phyloP scores from a whole-genome alignment of 2,329 filamentous ascomycete genomes.

The Ophiognomonia clavigignenti-juglandacearum region DNA sequence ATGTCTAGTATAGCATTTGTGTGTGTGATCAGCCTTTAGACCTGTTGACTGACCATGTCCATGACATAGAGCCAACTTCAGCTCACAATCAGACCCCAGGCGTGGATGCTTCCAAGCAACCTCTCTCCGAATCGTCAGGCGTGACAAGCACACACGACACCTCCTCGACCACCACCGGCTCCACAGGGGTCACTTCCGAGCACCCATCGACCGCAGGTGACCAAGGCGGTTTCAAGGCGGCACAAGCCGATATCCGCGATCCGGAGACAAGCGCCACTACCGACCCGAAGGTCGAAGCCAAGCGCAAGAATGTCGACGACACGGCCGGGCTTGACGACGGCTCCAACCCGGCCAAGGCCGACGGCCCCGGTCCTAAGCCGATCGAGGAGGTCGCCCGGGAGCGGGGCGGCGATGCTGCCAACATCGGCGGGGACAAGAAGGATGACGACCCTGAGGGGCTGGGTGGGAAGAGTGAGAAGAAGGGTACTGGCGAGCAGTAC shows the following conservation, averaged over 20 bases:
- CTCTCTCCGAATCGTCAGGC: conserved; percentile 1
- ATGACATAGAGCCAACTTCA: not conserved
- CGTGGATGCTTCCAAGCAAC: not conserved
- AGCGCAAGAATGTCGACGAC: conserved; percentile 32
- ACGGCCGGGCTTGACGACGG: conserved; percentile 26
- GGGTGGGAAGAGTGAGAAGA: conserved; percentile 28
- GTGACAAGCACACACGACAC: not conserved
- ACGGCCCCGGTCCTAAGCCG: conserved; percentile 39
- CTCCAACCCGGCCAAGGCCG: conserved; percentile 29
- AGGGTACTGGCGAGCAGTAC: conserved; percentile 51
- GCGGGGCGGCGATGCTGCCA: conserved; percentile 27
- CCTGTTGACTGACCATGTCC: not conserved
- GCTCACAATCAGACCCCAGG: not conserved
- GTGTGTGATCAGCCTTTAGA: not conserved
- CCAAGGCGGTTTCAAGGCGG: conserved; percentile 19
- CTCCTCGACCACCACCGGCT: not conserved
- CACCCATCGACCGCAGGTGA: conserved; percentile 24
- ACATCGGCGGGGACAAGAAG: not conserved
- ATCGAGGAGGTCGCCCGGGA: conserved; percentile 32
- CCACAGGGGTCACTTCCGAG: conserved; percentile 19
- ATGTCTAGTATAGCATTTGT: not conserved
- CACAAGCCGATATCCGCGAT: conserved; percentile 36
- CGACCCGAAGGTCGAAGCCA: conserved; percentile 21
- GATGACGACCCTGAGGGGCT: conserved; percentile 20
- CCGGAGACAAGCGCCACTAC: conserved; percentile 30